Conservation (phyloP, 352 stramenopile species). For the Phytophthora pisi region DNA sequence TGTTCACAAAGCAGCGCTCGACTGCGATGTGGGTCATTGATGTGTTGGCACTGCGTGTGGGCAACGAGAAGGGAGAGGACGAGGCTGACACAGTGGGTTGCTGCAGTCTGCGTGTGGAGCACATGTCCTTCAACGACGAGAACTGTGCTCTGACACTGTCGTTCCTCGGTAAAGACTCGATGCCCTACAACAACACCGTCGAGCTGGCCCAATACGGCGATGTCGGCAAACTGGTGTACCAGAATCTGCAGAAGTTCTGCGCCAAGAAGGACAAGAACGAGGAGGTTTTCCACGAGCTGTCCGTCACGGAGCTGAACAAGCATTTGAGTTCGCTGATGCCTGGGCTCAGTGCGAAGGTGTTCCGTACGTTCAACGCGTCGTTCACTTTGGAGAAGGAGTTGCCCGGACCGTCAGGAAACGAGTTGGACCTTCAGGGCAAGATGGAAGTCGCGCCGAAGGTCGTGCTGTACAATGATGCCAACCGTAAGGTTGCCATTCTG, state of each 20-base stretch:
- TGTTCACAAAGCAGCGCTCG: constrained; percentile 93
- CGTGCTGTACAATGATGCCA: constrained; percentile 99
- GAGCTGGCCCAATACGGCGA: constrained; percentile 92
- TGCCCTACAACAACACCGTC: constrained; percentile 99
- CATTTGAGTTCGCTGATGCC: constrained; percentile 99
- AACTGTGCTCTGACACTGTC: constrained; percentile 97
- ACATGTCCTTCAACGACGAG: constrained; percentile 95
- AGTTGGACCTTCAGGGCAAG: constrained; percentile 62
- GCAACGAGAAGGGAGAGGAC: constrained; percentile 99
- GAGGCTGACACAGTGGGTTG: constrained; percentile 99
- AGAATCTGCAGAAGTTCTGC: constrained; percentile 97
- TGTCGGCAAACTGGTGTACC: constrained; percentile 92
- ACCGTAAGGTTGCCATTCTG: constrained; percentile 99
- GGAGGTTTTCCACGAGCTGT: constrained; percentile 98
- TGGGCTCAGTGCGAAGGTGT: constrained; percentile 99
- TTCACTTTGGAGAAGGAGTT: constrained; percentile 99
- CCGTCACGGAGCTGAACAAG: constrained; percentile 96
- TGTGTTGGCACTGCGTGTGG: constrained; percentile 98
- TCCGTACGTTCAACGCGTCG: constrained; percentile 99
- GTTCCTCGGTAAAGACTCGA: constrained; percentile 99
- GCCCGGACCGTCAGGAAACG: constrained; percentile 41
- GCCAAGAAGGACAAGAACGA: constrained; percentile 95
- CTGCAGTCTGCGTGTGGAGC: constrained; percentile 98
- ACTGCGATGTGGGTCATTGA: constrained; percentile 99
- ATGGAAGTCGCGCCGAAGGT: constrained; percentile 91